Percentiles rank a stretch among this genome's conserved stretches.
These are phyloP conservation scores for Xylaria sp. DNA, from an alignment of 2,329 filamentous ascomycete species.

Conservation along the genomic window DNA sequence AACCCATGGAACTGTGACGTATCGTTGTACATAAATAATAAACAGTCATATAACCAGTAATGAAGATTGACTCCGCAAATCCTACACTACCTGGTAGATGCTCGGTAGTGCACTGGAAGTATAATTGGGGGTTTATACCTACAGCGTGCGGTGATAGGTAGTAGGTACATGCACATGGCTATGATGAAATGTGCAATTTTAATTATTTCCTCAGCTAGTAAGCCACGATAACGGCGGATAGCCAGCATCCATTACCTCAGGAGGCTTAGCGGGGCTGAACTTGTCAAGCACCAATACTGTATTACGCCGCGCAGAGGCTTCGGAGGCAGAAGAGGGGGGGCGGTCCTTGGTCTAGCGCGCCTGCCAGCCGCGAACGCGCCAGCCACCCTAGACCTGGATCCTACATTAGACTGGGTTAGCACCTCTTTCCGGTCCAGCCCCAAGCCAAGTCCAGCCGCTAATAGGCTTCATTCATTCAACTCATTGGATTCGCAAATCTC, in stretches of 20 bases:
- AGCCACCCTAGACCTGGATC: slow-evolving; percentile 22
- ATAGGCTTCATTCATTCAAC: no score
- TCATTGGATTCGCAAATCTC: slow-evolving; percentile 29
- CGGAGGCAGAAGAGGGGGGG: no score
- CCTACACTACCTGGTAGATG: no score
- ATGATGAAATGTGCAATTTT: background rate
- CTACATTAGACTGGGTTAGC: slow-evolving; percentile 14
- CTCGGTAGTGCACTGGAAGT: no score
- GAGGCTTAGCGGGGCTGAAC: background rate
- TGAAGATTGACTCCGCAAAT: no score
- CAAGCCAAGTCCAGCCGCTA: slow-evolving; percentile 7
- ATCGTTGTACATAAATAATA: no score
- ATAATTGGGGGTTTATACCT: no score
- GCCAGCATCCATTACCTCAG: background rate
- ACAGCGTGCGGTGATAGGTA: no score
- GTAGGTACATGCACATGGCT: no score
- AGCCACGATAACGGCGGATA: background rate
- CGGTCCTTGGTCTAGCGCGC: slow-evolving; percentile 19
- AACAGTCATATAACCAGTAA: background rate
- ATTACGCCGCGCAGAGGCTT: slow-evolving; percentile 7
- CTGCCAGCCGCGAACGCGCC: slow-evolving; percentile 15
- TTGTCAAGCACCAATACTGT: background rate
- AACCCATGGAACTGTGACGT: no score
- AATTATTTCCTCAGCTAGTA: background rate
- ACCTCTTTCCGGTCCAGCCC: slow-evolving; percentile 11